Base-by-base conservation (phyloP, 768 basidiomycete genomes). In the Collybiopsis luxurians region DNA sequence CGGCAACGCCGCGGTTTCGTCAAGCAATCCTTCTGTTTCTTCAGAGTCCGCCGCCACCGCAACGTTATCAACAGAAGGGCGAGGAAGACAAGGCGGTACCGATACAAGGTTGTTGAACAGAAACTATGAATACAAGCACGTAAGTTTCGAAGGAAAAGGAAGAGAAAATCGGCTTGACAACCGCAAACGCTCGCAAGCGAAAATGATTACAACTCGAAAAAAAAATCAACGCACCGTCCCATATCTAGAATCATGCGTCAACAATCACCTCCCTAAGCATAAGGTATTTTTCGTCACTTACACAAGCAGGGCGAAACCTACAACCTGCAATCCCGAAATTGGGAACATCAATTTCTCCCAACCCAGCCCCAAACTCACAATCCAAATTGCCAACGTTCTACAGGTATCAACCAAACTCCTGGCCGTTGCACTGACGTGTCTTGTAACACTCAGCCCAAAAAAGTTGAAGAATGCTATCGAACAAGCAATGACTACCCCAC, bases 341-440 rank as follows among this genome's bases (percentile, higher is more conserved):
- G 94, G 94, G 74, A 84, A 90, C 23, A 91, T 63, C 31, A 98
- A 76, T 58, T 76, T 79, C 73, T 98, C 95, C 95, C 95, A 98
- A 3, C 95, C 94, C 24, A 97, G 73, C 1, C 80, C 85, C 51
- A 97, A 79, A 66, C 91, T 93, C 64, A 99, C 76, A 61, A 95
- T 73, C 97, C 97, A 99, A 68, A 99, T 98, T n/a, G 84, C 83
- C 53, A 98, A 79, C 1, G 97, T 98, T 64, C 97, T 82, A 74
- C 94, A 97, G 5, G 95, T 95, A 71, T 99, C 97, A 36, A 94
- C 91, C 56, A 97, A 79, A 54, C 87, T 90, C 59, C 96, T 83
- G 17, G 92, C 92, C 1, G 95, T 97, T 31, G 96, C 95, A 68
- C 89, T 93, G 57, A 98, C 91, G 67, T 92, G 87, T 60, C 86